These are phyloP conservation scores for Cyclotella kingstonii DNA, from an alignment of 108 stramenopile genomes.

Conservation along the genomic window DNA sequence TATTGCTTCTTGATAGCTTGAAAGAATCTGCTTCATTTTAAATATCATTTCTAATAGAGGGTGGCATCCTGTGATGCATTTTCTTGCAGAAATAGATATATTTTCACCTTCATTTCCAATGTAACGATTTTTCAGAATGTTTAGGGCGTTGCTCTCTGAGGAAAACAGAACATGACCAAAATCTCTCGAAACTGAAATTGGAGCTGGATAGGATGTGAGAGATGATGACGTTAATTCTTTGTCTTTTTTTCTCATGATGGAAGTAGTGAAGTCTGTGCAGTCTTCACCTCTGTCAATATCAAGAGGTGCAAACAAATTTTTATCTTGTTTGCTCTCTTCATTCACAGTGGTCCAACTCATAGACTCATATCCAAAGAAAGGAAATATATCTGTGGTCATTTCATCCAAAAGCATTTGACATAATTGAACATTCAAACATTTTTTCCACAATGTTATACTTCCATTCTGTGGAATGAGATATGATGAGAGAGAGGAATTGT, in stretches of 20 bases:
- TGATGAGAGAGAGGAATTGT: neutral
- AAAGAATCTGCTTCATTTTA: slow-evolving; percentile 7
- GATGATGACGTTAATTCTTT: neutral
- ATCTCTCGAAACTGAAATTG: slow-evolving; percentile 5
- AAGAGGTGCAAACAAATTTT: neutral
- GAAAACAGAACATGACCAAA: slow-evolving; percentile 33
- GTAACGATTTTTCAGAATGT: neutral
- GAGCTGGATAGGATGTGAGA: slow-evolving; percentile 5
- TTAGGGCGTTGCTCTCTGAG: slow-evolving; percentile 14
- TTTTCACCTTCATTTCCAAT: neutral
- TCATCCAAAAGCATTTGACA: slow-evolving; percentile 2
- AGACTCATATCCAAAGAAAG: slow-evolving; percentile 19
- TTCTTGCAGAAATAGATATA: too few relatives aligned
- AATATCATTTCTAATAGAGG: slow-evolving; percentile 4
- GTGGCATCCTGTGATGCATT: neutral
- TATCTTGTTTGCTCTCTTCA: neutral
- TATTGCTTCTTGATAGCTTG: neutral
- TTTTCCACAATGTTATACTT: slow-evolving; percentile 13
- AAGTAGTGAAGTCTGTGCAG: neutral
- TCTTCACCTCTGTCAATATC: slow-evolving; percentile 1
- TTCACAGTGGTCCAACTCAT: neutral
- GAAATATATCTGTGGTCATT: slow-evolving; percentile 16
- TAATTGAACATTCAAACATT: slow-evolving; percentile 4
- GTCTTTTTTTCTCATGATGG: neutral
- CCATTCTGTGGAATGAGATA: slow-evolving; percentile 14